Base-by-base conservation (phyloP, 495 filamentous ascomycete species). In the Paragyromitra xinjiangensis region DNA sequence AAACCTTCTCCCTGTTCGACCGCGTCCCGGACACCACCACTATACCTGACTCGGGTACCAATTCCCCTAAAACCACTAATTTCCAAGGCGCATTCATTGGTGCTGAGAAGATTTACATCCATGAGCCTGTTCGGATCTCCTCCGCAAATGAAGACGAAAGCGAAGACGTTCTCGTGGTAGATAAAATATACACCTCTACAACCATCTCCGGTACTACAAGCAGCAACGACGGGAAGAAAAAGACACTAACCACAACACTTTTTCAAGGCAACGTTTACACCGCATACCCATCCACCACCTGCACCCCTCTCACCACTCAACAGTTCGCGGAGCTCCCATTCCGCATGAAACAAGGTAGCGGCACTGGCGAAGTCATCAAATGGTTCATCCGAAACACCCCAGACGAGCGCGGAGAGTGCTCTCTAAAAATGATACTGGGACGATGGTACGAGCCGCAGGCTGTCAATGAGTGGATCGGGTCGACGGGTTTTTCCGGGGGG, bases 101-200 rank as follows among this genome's bases (percentile, higher is more conserved):
- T 39, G 88, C 87, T 0, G 89, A 91, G 75, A 90, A 90, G 77
- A 83, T 90, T 26, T 90, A 87, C 85, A 82, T 86, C 6, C 87
- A 89, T 3, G 89, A 91, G 51, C 85, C 88, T 6, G 81, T 90
- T 26, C 86, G 89, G 16, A 82, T 90, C 0, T n/a, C 50, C 11
- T 63, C 63, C 26, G 51, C 42, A n/a, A 72, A 56, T 19, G 66
- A 77, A 16, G 58, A 67, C 26, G 70, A 72, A 26, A 48, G 37
- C 24, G 80, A 82, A 63, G 80, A 81, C 50, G 80, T 82, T 19
- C 51, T 82, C 11, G 66, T 82, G 11, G 68, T 79, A 19, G 77
- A 79, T 19, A 68, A 66, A 26, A 81, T 82, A 29, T 78, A 67
- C 37, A 69, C 61, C 14, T 71, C 51, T 37, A 81, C 69, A 6